phyloP scores from a whole-genome alignment of 257 asterid species.

The Cynanchum wilfordii region DNA sequence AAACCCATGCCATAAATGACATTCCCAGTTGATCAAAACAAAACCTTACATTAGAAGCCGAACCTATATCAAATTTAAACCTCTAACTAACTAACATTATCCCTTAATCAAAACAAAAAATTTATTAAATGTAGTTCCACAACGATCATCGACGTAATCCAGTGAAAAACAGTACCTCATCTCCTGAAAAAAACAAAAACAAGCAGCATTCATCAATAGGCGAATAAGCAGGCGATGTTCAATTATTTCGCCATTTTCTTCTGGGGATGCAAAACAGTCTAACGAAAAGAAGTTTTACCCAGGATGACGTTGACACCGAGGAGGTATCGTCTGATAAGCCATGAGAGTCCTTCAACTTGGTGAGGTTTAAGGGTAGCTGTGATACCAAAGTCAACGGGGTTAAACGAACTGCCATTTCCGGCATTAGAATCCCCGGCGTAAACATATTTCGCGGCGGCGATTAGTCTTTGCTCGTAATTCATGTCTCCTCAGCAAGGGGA shows the following conservation, averaged over 20 bases:
- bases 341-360: constrained; percentile 77
- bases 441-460: constrained; percentile 71
- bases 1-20: not conserved
- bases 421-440: constrained; percentile 46
- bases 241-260: not conserved
- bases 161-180: constrained; percentile 57
- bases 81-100: not conserved
- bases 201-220: constrained; percentile 3
- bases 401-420: constrained; percentile 24
- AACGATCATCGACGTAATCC: not conserved
- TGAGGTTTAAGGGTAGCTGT: constrained; percentile 74
- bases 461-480: constrained; percentile 66
- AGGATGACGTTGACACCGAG: constrained; percentile 89
- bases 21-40: not conserved
- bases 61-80: not conserved
- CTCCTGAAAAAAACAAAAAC: constrained; percentile 54
- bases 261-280: not conserved
- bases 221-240: not conserved
- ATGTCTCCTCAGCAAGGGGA: constrained; percentile 22
- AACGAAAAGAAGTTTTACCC: constrained; percentile 34
- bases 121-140: not conserved
- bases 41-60: not conserved
- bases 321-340: constrained; percentile 77
- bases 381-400: constrained; percentile 40
- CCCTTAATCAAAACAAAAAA: not conserved